Base-by-base conservation (phyloP, 441 rosid genomes). In the Populus trichocarpa region DNA sequence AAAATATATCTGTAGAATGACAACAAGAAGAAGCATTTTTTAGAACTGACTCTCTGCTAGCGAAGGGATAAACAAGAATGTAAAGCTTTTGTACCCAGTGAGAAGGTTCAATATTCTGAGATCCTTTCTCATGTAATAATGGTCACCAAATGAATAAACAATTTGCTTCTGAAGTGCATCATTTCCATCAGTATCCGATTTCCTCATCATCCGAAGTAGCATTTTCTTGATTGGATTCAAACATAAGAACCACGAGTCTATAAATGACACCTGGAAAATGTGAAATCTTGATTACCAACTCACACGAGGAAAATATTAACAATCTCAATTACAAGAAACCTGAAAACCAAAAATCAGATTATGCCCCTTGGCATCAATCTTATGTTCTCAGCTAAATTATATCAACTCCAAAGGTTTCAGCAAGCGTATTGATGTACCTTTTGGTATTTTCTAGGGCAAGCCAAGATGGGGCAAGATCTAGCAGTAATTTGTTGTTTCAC, bases 141-240 rank as follows among this genome's bases (percentile, higher is more conserved):
- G 94, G 83, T 95, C 97, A 40, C 97, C 98, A 65, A 95, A 95
- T 3, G 93, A 88, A 84, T 93, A 95, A 72, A 81, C 93, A 81
- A 71, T 79, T 83, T 90, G 93, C 84, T 87, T 91, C 79, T 87
- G 89, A 38, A 91, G 87, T 28, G 71, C 78, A 71, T 77, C 85
- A 75, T 84, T 83, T 83, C 76, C 87, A 67, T 79, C 84, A 32
- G 73, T 76, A 7, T 72, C 78, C 32, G 92, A 82, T 80, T 92
- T 92, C 80, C 83, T 88, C 93, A 94, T 78, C 22, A 78, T 82
- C 72, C 86, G 84, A 22, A 96, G 97, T 79, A 94, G 91, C 79
- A 96, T 70, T 71, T 50, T 53, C 85, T 87, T 96, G 40, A 96
- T 84, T 10, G 94, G 98, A 36, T 66, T 71, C 76, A 83, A 75